phyloP scores from a whole-genome alignment of 352 stramenopile genomes.

The Phytophthora macrochlamydospora region DNA sequence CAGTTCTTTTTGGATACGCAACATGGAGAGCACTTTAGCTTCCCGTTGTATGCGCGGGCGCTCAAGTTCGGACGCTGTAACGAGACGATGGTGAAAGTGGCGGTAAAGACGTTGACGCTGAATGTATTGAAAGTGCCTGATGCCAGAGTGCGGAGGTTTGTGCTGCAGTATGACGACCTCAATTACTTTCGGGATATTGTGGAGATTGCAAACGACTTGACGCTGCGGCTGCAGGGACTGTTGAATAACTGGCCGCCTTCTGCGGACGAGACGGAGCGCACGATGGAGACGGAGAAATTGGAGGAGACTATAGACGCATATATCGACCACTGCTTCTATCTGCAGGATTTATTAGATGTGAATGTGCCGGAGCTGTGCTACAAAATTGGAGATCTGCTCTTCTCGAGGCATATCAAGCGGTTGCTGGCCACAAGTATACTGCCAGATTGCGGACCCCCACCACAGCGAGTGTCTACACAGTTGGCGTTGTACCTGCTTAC shows the following conservation, averaged over 20 bases:
- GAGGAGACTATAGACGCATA: constrained; percentile 82
- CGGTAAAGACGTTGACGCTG: constrained; percentile 87
- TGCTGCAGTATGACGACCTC: constrained; percentile 74
- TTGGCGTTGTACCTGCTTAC: constrained; percentile 82
- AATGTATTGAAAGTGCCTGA: constrained; percentile 85
- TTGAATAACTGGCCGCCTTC: constrained; percentile 62
- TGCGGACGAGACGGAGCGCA: constrained; percentile 10
- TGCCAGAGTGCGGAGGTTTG: constrained; percentile 75
- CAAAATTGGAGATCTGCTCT: constrained; percentile 78
- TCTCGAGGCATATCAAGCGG: constrained; percentile 67
- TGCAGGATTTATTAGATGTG: constrained; percentile 86
- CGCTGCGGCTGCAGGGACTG: constrained; percentile 75
- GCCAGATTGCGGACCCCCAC: constrained; percentile 76
- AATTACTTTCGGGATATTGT: constrained; percentile 85
- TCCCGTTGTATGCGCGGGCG: constrained; percentile 79
- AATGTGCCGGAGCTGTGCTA: constrained; percentile 85
- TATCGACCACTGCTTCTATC: constrained; percentile 86
- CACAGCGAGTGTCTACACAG: constrained; percentile 75
- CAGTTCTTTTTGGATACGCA: constrained; percentile 90
- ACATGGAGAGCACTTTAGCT: constrained; percentile 35
- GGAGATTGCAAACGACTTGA: constrained; percentile 74
- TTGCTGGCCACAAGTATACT: constrained; percentile 76
- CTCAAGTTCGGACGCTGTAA: constrained; percentile 71
- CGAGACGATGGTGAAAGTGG: constrained; percentile 87
- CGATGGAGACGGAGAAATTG: constrained; percentile 66